phyloP scores from a whole-genome alignment of 2,329 filamentous ascomycete species.

The Hymenoscyphus occultus region DNA sequence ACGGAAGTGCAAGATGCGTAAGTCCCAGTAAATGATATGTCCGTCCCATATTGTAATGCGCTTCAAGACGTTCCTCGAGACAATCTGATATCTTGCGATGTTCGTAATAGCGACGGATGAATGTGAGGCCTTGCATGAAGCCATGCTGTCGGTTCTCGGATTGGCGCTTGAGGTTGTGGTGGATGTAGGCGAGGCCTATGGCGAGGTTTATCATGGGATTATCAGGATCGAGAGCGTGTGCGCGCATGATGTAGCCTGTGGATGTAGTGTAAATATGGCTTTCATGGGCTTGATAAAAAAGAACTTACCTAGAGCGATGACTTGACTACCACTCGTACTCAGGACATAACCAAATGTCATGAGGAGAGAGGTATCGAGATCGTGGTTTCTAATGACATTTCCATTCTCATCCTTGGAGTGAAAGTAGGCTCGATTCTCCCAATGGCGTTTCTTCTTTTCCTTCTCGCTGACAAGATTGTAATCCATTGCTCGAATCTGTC shows the following conservation, averaged over 20 bases:
- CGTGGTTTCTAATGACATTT: conserved; percentile 32
- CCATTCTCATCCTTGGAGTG: conserved; percentile 38
- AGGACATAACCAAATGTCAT: conserved; percentile 90
- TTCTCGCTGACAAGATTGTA: conserved; percentile 56
- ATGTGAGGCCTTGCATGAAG: conserved; percentile 79
- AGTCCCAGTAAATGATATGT: conserved; percentile 75
- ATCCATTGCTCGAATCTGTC: conserved; percentile 90
- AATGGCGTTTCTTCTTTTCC: conserved; percentile 44
- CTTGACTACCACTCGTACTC: conserved; percentile 78
- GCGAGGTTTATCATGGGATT: conserved; percentile 79
- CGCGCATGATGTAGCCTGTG: conserved; percentile 79
- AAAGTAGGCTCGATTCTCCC: conserved; percentile 43
- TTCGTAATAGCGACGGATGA: conserved; percentile 72
- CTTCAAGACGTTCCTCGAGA: conserved; percentile 61
- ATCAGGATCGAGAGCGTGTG: conserved; percentile 67
- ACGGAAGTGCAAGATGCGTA: conserved; percentile 66
- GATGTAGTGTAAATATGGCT: not conserved
- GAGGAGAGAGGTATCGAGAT: conserved; percentile 74
- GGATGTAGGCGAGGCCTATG: conserved; percentile 80
- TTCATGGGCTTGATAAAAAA: not conserved
- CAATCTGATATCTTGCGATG: conserved; percentile 43
- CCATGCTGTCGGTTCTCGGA: conserved; percentile 87
- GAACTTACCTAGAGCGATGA: conserved; percentile 70
- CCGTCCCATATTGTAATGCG: conserved; percentile 76
- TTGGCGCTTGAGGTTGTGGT: conserved; percentile 85